Base-by-base conservation (phyloP, 257 asterid genomes). In the Gentiana straminea region DNA sequence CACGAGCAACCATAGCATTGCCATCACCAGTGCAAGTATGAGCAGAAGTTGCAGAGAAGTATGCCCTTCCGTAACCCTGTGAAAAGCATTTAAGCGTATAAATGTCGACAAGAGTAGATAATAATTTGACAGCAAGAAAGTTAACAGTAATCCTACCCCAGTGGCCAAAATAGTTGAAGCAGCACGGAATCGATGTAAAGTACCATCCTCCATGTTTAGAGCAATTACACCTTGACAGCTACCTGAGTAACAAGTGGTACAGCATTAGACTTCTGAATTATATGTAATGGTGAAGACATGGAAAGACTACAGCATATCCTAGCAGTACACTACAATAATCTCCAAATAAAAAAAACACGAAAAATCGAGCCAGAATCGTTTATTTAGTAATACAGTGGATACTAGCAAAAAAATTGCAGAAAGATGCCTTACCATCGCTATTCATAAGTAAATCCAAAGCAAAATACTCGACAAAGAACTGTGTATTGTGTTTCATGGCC, bases 1-100 rank as follows among this genome's bases (percentile, higher is more conserved):
- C 98, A 59, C 98, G 97, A 32, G 98, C 83, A 69, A 91, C 98
- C 98, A 91, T 91, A 47, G 95, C 98, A 79, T 81, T 88, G 61
- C 98, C 98, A 78, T 91, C 98, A 70, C 98, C 98, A 1, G 98
- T 91, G 86, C 98, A 91, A 65, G 97, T 91, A 77, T 91, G 98
- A 68, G 98, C 98, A 73, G 98, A 91, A 55, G 98, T 91, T 58
- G 96, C 96, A 65, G 96, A 87, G 67, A 91, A 91, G 80, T 91
- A 91, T 58, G 98, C 72, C 65, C 98, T 73, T 35, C 98, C 98
- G 69, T 91, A 91, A 61, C 98, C 98, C 96, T 91, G 75, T 54
- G 44, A 33, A 60, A 24, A 59, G 43, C 64, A 68, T 8, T 61
- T 24, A 55, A 8, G 1, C 11, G 32, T 38, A 60, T 47, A 45